Evolutionary conservation across 768 basidiomycete species (phyloP), one percentile per base, ranked within the genome.

Genomic region (Crucibulum laeve): DNA sequence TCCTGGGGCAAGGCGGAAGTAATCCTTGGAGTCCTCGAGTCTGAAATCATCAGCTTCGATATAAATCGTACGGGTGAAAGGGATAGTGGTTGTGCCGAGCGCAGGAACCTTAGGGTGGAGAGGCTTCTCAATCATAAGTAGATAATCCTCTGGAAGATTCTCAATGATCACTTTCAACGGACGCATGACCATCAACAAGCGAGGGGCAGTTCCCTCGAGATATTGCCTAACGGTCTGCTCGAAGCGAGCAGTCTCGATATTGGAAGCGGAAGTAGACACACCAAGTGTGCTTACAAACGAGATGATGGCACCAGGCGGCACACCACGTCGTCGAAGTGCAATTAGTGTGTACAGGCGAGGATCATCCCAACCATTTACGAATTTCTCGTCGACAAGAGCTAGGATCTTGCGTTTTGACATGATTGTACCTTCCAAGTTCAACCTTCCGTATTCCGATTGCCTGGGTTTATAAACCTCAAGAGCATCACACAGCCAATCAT

Each of bases 401-500:
- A 85, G 70, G 54, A 99, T 89, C 63, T 97, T 98, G 15, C 96
- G 87, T 65, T 99, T 99, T 3, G 94, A 97, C 73, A 87, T 92
- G 63, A 99, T 82, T 14, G 94, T 94, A 23, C 96, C 96, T 49
- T 95, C 89, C 36, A 99, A 63, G 55, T 84, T 92, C 37, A 98
- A 74, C 43, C 96, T 81, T 17, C 96, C 96, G 55, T 91, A 98
- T 61, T 99, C 96, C 37, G 91, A 94, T 66, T 99, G 96, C 45
- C 83, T 84, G 17, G 96, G 94, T 61, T 93, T 96, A 75, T 98
- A 99, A 2, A 98, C 86, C 48, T 89, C 90, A n/a, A 98, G 73
- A 2, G 90, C 91, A 59, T 99, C 95, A 56, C 96, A 99, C 10
- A 99, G 78, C 96, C 96, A 99, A 57, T 99, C 96, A 61, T 99